These are phyloP conservation scores for Ampelomyces quisqualis DNA, from an alignment of 2,329 filamentous ascomycete species.

Conservation along the genomic window DNA sequence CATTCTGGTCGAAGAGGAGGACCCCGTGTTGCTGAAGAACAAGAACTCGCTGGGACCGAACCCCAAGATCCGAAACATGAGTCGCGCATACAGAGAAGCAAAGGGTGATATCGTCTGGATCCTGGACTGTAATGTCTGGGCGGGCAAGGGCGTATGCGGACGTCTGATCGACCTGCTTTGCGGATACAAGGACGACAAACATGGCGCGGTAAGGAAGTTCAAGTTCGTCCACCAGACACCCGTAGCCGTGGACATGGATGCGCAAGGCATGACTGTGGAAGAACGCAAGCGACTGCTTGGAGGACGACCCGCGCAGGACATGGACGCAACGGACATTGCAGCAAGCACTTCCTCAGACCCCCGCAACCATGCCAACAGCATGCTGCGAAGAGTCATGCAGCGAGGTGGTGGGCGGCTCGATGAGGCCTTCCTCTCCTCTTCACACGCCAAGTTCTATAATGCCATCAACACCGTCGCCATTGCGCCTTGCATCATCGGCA, in stretches of 20 bases:
- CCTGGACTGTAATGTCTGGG: slow-evolving; percentile 95
- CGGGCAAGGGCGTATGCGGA: slow-evolving; percentile 73
- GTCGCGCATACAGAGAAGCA: slow-evolving; percentile 85
- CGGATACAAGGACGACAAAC: slow-evolving; percentile 57
- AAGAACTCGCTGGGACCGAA: slow-evolving; percentile 75
- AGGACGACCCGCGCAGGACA: slow-evolving; percentile 19
- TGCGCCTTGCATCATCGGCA: slow-evolving; percentile 91
- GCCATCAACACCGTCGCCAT: slow-evolving; percentile 92
- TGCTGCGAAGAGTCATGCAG: slow-evolving; percentile 29
- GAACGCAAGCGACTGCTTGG: slow-evolving; percentile 37
- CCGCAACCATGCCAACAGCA: slow-evolving; percentile 25
- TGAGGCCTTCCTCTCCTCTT: slow-evolving; percentile 90
- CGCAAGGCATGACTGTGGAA: slow-evolving; percentile 27
- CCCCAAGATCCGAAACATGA: slow-evolving; percentile 98
- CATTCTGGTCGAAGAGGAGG: slow-evolving; percentile 79
- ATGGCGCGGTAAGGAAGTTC: slow-evolving; percentile 50
- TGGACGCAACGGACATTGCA: slow-evolving; percentile 27
- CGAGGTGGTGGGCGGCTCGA: slow-evolving; percentile 79
- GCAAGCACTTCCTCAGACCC: slow-evolving; percentile 29
- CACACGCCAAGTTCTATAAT: slow-evolving; percentile 95
- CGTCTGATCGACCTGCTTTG: slow-evolving; percentile 87
- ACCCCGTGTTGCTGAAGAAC: slow-evolving; percentile 64
- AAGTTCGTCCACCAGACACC: slow-evolving; percentile 97
- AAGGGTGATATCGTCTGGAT: slow-evolving; percentile 88
- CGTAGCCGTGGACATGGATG: slow-evolving; percentile 71